phyloP scores from a whole-genome alignment of 2,329 filamentous ascomycete genomes.

The Ophiostoma sp. region DNA sequence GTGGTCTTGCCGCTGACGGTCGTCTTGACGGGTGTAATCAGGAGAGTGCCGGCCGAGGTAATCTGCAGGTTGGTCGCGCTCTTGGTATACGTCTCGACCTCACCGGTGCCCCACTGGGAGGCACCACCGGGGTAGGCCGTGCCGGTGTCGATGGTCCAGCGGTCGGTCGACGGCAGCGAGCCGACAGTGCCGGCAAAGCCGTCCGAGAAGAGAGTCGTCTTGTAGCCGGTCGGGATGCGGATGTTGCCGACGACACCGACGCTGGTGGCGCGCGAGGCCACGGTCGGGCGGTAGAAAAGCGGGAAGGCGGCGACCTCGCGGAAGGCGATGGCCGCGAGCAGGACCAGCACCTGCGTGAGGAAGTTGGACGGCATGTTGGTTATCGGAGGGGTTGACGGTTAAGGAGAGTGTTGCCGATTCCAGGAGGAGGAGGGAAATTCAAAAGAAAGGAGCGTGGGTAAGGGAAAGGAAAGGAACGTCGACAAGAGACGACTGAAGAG shows the following conservation, averaged over 20 bases:
- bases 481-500: background rate
- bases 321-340: constrained; percentile 22
- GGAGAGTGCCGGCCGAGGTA: constrained; percentile 40
- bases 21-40: constrained; percentile 38
- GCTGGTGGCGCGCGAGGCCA: constrained; percentile 20
- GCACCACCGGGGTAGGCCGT: constrained; percentile 50
- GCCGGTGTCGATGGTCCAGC: constrained; percentile 49
- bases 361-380: constrained; percentile 17
- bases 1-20: constrained; percentile 28
- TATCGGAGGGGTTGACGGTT: background rate
- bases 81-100: constrained; percentile 49
- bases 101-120: constrained; percentile 50
- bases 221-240: constrained; percentile 36
- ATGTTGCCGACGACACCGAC: constrained; percentile 25
- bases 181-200: constrained; percentile 36
- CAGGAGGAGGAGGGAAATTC: background rate
- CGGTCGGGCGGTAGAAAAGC: constrained; percentile 18
- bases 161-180: constrained; percentile 40
- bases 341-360: constrained; percentile 7
- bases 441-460: constrained; percentile 13
- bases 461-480: background rate
- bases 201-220: constrained; percentile 31
- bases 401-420: background rate
- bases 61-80: constrained; percentile 44
- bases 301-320: constrained; percentile 20